Percentiles rank a stretch among this genome's conserved stretches.
These are phyloP conservation scores for Saturnispora kantuleensis DNA, from an alignment of 805 yeast genomes.

Conservation along the genomic window DNA sequence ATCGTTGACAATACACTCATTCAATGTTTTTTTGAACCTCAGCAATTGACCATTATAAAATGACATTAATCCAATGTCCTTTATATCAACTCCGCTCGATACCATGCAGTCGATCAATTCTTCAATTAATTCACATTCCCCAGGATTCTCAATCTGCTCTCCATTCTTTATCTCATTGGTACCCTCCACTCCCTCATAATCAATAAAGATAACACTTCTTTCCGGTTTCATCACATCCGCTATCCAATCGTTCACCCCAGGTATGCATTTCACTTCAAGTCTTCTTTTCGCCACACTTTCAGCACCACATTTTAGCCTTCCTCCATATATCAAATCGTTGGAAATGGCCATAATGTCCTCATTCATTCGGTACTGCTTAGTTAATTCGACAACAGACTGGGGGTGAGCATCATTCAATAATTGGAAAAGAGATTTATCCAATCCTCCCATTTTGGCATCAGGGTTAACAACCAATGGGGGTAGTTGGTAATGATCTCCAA, in stretches of 20 bases:
- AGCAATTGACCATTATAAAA: conserved; percentile 75
- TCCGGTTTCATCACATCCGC: conserved; percentile 38
- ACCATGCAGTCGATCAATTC: conserved; percentile 53
- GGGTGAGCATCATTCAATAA: conserved; percentile 67
- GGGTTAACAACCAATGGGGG: conserved; percentile 77
- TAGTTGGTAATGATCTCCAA: conserved; percentile 93
- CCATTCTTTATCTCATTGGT: conserved; percentile 40
- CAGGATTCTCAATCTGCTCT: conserved; percentile 62
- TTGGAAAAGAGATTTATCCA: conserved; percentile 71
- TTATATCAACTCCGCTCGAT: conserved; percentile 47
- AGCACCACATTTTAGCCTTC: conserved; percentile 68
- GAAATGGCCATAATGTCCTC: conserved; percentile 77
- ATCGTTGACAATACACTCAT: conserved; percentile 18
- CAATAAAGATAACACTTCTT: conserved; percentile 62
- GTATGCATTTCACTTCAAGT: conserved; percentile 11
- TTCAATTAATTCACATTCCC: conserved; percentile 58
- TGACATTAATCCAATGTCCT: conserved; percentile 77
- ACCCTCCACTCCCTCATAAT: conserved; percentile 64
- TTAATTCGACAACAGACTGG: conserved; percentile 60
- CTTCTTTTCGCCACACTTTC: conserved; percentile 49
- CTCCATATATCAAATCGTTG: conserved; percentile 68
- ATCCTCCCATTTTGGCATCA: conserved; percentile 52
- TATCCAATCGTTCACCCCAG: conserved; percentile 7
- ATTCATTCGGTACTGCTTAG: conserved; percentile 89
- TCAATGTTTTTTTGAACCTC: conserved; percentile 26